These are phyloP conservation scores for Haplosporangium gracile DNA, from an alignment of 192 early-diverging fungal species.

Conservation along the genomic window DNA sequence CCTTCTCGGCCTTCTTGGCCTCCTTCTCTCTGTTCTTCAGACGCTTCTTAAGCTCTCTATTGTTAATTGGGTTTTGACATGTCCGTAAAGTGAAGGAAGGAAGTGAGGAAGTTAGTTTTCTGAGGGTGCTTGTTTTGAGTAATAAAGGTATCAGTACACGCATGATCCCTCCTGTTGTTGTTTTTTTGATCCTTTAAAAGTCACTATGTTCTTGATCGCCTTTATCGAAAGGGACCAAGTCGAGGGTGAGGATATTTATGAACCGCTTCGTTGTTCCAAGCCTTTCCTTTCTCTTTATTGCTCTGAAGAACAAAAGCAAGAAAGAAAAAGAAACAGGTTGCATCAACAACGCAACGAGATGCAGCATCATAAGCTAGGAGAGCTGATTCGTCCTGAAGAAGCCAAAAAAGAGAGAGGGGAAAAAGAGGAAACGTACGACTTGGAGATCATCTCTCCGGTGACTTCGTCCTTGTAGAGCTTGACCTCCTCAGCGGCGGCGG, in stretches of 20 bases:
- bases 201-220: too few relatives aligned
- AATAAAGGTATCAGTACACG: too few relatives aligned
- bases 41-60: slow-evolving; percentile 93
- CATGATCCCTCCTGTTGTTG: too few relatives aligned
- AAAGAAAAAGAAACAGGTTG: background rate
- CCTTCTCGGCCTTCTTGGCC: slow-evolving; percentile 75
- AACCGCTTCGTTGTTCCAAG: too few relatives aligned
- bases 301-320: background rate
- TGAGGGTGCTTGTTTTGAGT: background rate
- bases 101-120: background rate
- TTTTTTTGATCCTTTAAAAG: too few relatives aligned
- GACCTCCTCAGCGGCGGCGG: slow-evolving; percentile 30
- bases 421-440: slow-evolving; percentile 72
- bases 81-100: background rate
- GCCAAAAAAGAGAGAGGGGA: background rate
- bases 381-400: background rate
- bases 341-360: too few relatives aligned
- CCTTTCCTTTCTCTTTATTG: too few relatives aligned
- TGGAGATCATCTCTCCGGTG: slow-evolving; percentile 96
- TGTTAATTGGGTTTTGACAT: background rate
- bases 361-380: too few relatives aligned
- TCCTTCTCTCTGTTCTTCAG: slow-evolving; percentile 93
- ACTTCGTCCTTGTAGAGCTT: slow-evolving; percentile 83
- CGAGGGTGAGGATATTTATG: too few relatives aligned
- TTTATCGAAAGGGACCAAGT: too few relatives aligned